Percentiles rank a stretch among this genome's conserved stretches.
These are phyloP conservation scores for Platanthera guangdongensis DNA, from an alignment of 106 monocot genomes.

Conservation along the genomic window DNA sequence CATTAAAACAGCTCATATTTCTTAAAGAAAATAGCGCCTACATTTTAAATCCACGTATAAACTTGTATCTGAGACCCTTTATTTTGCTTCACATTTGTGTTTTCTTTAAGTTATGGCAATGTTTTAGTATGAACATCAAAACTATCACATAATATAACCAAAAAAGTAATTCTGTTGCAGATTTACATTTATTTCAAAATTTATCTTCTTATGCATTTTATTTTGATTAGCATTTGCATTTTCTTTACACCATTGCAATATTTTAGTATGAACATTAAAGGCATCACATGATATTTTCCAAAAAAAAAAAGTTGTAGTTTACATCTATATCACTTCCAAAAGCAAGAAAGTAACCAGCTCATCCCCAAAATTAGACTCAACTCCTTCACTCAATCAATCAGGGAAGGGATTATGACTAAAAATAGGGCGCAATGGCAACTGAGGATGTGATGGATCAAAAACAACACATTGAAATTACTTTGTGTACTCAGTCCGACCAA, in stretches of 20 bases:
- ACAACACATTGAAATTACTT: too few species aligned
- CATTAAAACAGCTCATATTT: too few species aligned
- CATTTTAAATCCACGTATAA: background rate
- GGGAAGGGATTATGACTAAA: too few species aligned
- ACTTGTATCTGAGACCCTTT: background rate
- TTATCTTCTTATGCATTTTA: background rate
- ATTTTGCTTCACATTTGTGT: background rate
- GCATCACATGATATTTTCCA: background rate
- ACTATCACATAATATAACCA: background rate
- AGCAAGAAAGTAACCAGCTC: too few species aligned
- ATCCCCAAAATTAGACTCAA: too few species aligned
- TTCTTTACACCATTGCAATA: background rate
- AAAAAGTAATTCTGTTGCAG: background rate
- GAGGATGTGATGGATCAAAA: too few species aligned
- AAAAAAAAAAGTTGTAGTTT: background rate
- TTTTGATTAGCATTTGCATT: background rate
- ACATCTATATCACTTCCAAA: too few species aligned
- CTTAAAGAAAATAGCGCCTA: too few species aligned
- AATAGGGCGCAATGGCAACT: too few species aligned
- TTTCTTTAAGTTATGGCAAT: background rate
- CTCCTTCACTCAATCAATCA: too few species aligned
- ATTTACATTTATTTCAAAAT: background rate
- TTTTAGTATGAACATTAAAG: background rate
- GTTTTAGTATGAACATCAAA: background rate
- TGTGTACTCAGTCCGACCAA: too few species aligned